These are phyloP conservation scores for Gentiana straminea DNA, from an alignment of 257 asterid genomes.

Conservation along the genomic window DNA sequence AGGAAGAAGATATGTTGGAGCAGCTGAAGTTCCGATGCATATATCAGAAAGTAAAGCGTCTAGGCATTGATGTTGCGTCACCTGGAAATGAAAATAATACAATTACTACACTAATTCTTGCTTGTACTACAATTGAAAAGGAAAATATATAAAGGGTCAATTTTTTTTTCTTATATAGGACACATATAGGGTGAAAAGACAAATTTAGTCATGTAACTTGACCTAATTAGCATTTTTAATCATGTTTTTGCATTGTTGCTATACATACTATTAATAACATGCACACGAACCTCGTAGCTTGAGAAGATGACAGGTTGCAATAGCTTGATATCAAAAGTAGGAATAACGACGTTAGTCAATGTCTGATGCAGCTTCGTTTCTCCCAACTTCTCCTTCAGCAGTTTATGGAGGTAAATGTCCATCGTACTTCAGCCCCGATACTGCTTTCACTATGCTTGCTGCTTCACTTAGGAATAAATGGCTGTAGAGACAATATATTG, in stretches of 20 bases:
- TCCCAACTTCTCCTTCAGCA: conserved; percentile 22
- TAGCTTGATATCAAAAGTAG: conserved; percentile 40
- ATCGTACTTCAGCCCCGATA: conserved; percentile 37
- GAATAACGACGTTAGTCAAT: conserved; percentile 42
- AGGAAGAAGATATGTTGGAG: conserved; percentile 48
- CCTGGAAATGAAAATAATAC: conserved; percentile 9
- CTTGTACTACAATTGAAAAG: not conserved
- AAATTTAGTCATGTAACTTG: too few relatives aligned
- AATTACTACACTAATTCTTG: too few relatives aligned
- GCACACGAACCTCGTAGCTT: not conserved
- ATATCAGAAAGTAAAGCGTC: conserved; percentile 37
- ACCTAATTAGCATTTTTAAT: too few relatives aligned
- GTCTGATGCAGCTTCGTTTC: conserved; percentile 25
- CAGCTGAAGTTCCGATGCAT: conserved; percentile 56
- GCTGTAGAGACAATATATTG: too few relatives aligned
- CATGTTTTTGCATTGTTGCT: too few relatives aligned
- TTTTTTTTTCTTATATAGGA: not conserved
- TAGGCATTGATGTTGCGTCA: conserved; percentile 6
- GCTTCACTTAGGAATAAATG: conserved; percentile 1
- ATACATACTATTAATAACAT: too few relatives aligned
- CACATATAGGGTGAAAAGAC: too few relatives aligned
- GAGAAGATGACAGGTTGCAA: conserved; percentile 48
- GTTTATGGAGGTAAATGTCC: conserved; percentile 38
- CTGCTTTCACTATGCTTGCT: conserved; percentile 15
- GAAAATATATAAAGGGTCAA: not conserved